A percentile compares a stretch with the other conserved stretches of the same genome.
Evolutionary conservation across 305 asterid genomes (phyloP).

Genomic region (Solanum hybrid): DNA sequence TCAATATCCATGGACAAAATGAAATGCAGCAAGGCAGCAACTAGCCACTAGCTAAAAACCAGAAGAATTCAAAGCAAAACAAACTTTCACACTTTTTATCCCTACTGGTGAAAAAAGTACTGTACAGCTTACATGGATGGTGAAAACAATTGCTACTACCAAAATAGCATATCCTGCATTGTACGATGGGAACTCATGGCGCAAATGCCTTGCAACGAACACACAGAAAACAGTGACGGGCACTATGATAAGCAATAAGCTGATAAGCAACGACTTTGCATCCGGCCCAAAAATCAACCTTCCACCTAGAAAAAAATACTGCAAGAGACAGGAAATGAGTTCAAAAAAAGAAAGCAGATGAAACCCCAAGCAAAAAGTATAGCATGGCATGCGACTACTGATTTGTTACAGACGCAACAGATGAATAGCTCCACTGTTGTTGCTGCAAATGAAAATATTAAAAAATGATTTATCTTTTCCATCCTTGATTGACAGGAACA

Average conservation of each 20-base stretch:
- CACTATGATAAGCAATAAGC: conserved; percentile 62
- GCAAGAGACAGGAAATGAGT: conserved; percentile 29
- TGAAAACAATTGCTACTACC: conserved; percentile 57
- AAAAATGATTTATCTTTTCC: not conserved
- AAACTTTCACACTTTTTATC: not conserved
- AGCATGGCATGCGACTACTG: not conserved
- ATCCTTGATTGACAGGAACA: not conserved
- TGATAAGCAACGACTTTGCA: conserved; percentile 85
- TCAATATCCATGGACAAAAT: not conserved
- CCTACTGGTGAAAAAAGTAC: not conserved
- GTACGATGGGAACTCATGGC: conserved; percentile 67
- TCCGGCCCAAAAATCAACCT: conserved; percentile 98
- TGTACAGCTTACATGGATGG: conserved; percentile 53
- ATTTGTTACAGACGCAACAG: not conserved
- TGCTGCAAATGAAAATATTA: not conserved
- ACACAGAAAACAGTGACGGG: conserved; percentile 82
- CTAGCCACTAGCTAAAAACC: not conserved
- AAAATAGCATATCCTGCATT: conserved; percentile 84
- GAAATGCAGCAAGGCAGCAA: not conserved
- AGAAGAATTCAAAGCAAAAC: not conserved
- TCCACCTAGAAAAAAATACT: conserved; percentile 85
- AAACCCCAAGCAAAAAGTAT: conserved; percentile 7
- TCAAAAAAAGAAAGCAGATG: not conserved
- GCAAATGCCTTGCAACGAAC: conserved; percentile 93
- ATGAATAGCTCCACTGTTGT: conserved; percentile 3